Percentiles rank a stretch among this genome's conserved stretches.
phyloP scores from a whole-genome alignment of 2,329 filamentous ascomycete genomes.

The Orbilia quercus region DNA sequence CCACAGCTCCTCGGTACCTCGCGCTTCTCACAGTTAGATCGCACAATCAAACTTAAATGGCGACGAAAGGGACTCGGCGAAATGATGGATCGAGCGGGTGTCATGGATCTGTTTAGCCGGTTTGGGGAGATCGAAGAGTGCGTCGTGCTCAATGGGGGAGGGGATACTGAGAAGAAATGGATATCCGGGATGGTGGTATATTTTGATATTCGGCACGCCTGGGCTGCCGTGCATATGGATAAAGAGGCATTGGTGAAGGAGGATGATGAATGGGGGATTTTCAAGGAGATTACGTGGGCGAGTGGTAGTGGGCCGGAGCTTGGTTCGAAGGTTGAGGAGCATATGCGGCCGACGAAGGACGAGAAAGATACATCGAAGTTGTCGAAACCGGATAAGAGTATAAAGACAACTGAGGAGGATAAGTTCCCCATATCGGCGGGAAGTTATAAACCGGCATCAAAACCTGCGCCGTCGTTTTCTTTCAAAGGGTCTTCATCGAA shows the following conservation, averaged over 20 bases:
- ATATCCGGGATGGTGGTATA: conserved; percentile 59
- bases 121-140: conserved; percentile 66
- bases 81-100: conserved; percentile 63
- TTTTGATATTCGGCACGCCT: conserved; percentile 58
- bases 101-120: conserved; percentile 63
- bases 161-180: conserved; percentile 51
- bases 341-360: no score
- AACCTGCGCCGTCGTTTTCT: conserved; percentile 57
- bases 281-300: conserved; percentile 59
- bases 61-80: conserved; percentile 60
- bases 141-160: conserved; percentile 38
- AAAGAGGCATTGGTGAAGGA: conserved; percentile 36
- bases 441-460: conserved; percentile 33
- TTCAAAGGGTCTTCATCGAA: conserved; percentile 54
- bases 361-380: conserved; percentile 1
- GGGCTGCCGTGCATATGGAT: conserved; percentile 57
- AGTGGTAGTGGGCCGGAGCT: conserved; percentile 59
- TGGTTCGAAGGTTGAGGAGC: no score
- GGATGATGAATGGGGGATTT: conserved; percentile 43
- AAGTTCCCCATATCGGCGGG: conserved; percentile 35
- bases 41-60: conserved; percentile 66
- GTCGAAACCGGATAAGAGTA: background rate
- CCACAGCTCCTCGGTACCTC: conserved; percentile 56
- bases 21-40: conserved; percentile 64
- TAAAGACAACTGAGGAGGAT: conserved; percentile 24